Conservation (phyloP, 257 asterid genomes). For the Vinca minor region DNA sequence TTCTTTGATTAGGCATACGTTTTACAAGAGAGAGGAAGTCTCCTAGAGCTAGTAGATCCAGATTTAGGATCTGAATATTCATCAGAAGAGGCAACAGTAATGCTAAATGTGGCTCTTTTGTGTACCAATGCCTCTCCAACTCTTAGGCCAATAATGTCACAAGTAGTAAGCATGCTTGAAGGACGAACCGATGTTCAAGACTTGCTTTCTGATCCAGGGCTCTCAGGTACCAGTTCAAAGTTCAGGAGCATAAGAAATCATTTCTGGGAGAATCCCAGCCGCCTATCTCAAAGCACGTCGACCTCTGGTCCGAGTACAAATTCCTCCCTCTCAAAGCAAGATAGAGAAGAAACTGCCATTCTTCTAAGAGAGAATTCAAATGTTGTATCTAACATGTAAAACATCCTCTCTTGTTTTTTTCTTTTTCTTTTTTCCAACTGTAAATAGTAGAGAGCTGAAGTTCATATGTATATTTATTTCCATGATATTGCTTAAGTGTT, state of each 20-base stretch:
- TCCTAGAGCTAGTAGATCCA: constrained; percentile 70
- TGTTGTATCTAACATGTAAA: constrained; percentile 3
- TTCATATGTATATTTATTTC: background rate
- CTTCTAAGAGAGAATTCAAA: constrained; percentile 20
- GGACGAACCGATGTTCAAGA: constrained; percentile 73
- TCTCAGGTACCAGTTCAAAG: constrained; percentile 45
- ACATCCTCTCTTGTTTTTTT: background rate
- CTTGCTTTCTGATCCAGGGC: constrained; percentile 69
- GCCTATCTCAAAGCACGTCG: constrained; percentile 48
- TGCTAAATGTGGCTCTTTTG: constrained; percentile 66
- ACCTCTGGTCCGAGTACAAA: constrained; percentile 33
- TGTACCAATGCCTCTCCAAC: constrained; percentile 85
- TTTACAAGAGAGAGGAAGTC: constrained; percentile 63
- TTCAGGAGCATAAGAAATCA: constrained; percentile 62
- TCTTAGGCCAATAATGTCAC: constrained; percentile 78
- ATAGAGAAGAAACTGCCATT: constrained; percentile 23
- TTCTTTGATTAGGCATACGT: constrained; percentile 61
- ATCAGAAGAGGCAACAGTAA: constrained; percentile 54
- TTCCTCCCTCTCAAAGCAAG: constrained; percentile 41
- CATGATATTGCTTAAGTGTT: background rate
- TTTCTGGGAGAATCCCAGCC: constrained; percentile 73
- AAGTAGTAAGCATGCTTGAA: constrained; percentile 90
- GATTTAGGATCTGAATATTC: constrained; percentile 56
- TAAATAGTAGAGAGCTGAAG: background rate
- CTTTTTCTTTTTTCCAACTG: background rate